Base-by-base conservation (phyloP, 2,329 filamentous ascomycete species). In the Anthostomella pinea region DNA sequence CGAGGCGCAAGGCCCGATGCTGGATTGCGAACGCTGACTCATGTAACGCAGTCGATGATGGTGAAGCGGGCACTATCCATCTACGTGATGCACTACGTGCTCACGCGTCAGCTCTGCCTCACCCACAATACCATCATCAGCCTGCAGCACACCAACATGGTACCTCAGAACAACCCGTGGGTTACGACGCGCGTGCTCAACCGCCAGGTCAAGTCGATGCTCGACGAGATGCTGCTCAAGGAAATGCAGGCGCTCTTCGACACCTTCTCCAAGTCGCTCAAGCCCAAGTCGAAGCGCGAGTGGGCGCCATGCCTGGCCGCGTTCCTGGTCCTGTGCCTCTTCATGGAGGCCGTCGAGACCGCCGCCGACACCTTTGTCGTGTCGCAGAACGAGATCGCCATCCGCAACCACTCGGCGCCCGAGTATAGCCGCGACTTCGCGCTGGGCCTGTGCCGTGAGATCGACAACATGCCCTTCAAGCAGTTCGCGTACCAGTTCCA, bases 401-500 rank as follows among this genome's bases (percentile, higher is more conserved):
- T 68, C 38, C 63, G 65, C 25, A 65, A 63, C 39, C 55, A 55
- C 30, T 37, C 52, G 6, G 49, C 56, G 17, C 59, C 64, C 6
- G 54, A 53, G 50, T 68, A 63, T 51, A 57, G 60, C 37, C 66
- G 69, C 25, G 58, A 57, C 6, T 63, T 67, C 20, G 73, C 70
- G n/a, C 59, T 75, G 28, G 58, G 60, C 6, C 58, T 71, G 19
- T 74, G 69, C 58, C 57, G 57, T 19, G 70, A 74, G 51, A 64
- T 79, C 30, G 75, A 79, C 52, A 75, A 76, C 46, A 62, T 79
- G 62, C 75, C 75, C 1, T 79, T 79, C 52, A 73, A 70, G 57
- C 75, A 79, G 57, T 77, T 79, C 49, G 72, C 72, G 3, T 76
- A 73, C 45, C 74, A 77, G 57, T 79, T 79, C 53, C 75, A 79